Percentiles rank a stretch among this genome's conserved stretches.
Conservation (phyloP, 2,329 filamentous ascomycete genomes). For the Sphaerulina musiva region DNA sequence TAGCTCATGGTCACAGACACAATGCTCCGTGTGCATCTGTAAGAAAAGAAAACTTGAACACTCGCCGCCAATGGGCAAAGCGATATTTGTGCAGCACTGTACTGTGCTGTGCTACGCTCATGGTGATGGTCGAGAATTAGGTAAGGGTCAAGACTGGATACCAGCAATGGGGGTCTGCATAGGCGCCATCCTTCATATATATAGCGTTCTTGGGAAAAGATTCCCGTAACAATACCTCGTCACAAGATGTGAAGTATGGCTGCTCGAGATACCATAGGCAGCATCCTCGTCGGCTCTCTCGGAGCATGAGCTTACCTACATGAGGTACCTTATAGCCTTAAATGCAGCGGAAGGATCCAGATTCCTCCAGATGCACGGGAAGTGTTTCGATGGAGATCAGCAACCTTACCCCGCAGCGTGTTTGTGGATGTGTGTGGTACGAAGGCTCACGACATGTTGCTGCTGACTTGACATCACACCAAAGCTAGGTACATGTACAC, state of each 20-base stretch:
- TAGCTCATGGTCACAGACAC: too few species aligned
- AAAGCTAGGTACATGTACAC: too few species aligned
- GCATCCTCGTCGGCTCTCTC: slow-evolving; percentile 45
- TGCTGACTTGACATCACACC: slow-evolving; percentile 8
- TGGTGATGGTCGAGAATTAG: too few species aligned
- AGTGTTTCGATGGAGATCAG: not conserved
- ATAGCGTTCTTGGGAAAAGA: too few species aligned
- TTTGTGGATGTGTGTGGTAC: not conserved
- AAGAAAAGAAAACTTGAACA: too few species aligned
- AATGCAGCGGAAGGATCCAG: not conserved
- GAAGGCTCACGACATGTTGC: slow-evolving; percentile 5
- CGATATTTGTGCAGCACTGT: too few species aligned
- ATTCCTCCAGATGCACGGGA: not conserved
- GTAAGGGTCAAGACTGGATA: too few species aligned
- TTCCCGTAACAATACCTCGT: not conserved
- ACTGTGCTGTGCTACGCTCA: too few species aligned
- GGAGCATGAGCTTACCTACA: not conserved
- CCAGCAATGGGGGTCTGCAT: too few species aligned
- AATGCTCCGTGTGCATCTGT: too few species aligned
- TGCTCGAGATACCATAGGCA: slow-evolving; percentile 51
- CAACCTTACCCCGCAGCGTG: not conserved
- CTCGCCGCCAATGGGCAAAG: too few species aligned
- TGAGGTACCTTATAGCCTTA: not conserved
- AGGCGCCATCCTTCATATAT: too few species aligned
- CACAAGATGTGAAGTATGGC: slow-evolving; percentile 38